phyloP scores from a whole-genome alignment of 371 early-diverging fungal species.

The Mortierella sp. region DNA sequence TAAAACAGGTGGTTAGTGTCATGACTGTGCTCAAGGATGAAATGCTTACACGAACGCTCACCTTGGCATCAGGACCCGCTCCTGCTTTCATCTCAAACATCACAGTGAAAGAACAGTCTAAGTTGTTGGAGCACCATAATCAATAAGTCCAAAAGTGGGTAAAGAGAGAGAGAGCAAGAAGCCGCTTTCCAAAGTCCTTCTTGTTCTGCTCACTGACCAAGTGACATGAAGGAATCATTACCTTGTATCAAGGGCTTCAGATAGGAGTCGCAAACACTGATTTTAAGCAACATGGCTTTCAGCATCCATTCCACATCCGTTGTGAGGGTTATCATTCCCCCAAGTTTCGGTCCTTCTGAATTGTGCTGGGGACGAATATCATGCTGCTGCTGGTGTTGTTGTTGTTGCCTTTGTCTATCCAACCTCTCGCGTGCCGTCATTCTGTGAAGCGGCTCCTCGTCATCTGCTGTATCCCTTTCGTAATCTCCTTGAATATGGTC shows the following conservation, averaged over 20 bases:
- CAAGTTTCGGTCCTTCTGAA: slow-evolving; percentile 6
- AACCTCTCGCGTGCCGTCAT: not conserved
- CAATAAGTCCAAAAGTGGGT: not conserved
- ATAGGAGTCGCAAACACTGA: slow-evolving; percentile 23
- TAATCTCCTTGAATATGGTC: not conserved
- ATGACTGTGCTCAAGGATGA: not conserved
- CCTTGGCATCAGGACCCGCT: slow-evolving; percentile 30
- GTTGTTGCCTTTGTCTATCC: not conserved
- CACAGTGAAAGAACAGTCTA: slow-evolving; percentile 38
- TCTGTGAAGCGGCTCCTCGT: slow-evolving; percentile 17
- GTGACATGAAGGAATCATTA: not conserved
- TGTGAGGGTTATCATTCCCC: slow-evolving; percentile 13
- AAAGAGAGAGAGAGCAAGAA: not conserved
- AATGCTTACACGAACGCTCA: not conserved
- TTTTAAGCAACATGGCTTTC: slow-evolving; percentile 37
- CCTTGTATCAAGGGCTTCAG: slow-evolving; percentile 22
- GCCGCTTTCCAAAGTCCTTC: not conserved
- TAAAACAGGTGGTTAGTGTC: not conserved
- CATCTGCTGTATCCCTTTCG: not conserved
- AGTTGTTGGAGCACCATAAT: no score
- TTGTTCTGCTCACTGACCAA: not conserved
- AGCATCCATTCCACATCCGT: slow-evolving; percentile 33
- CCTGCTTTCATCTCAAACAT: slow-evolving; percentile 35
- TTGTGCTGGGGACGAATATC: not conserved
- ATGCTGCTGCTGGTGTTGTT: not conserved